Conservation (phyloP, 345 rosid species). For the Populus davidiana region DNA sequence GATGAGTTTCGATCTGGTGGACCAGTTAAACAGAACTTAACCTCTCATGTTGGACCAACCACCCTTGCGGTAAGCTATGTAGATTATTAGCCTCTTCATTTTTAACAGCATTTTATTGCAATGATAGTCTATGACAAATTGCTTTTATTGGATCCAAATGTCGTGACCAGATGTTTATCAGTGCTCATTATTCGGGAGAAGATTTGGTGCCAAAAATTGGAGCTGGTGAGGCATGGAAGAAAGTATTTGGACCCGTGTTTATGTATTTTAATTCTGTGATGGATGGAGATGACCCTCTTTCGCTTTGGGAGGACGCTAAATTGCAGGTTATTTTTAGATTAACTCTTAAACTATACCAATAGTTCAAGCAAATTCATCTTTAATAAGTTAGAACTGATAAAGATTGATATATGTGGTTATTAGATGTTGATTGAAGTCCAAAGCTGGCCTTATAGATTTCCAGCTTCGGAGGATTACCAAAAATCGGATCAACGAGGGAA, state of each 20-base stretch:
- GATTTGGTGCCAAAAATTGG: constrained; percentile 18
- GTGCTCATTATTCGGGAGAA: constrained; percentile 18
- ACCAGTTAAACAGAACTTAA: constrained; percentile 21
- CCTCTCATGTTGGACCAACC: constrained; percentile 24
- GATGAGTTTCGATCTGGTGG: constrained; percentile 23
- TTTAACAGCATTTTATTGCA: neutral
- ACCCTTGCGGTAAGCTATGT: constrained; percentile 11
- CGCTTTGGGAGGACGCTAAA: constrained; percentile 24
- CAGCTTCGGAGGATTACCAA: constrained; percentile 27
- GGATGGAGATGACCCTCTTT: constrained; percentile 4
- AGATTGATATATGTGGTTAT: neutral
- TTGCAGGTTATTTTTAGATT: constrained; percentile 2
- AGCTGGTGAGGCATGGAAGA: constrained; percentile 22
- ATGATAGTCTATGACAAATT: too few relatives aligned
- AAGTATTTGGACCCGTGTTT: constrained; percentile 20
- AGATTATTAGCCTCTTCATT: neutral
- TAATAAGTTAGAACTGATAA: neutral
- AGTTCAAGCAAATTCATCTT: neutral
- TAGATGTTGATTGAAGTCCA: constrained; percentile 23
- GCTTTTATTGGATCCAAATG: neutral
- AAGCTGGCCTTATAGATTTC: constrained; percentile 31
- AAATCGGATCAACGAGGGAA: constrained; percentile 18
- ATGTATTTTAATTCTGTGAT: constrained; percentile 13
- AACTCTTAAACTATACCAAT: neutral
- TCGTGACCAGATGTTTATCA: constrained; percentile 12